Evolutionary conservation across 306 rosid genomes (phyloP), one percentile per base, ranked within the genome.

Genomic region (Aeschynomene evenia): DNA sequence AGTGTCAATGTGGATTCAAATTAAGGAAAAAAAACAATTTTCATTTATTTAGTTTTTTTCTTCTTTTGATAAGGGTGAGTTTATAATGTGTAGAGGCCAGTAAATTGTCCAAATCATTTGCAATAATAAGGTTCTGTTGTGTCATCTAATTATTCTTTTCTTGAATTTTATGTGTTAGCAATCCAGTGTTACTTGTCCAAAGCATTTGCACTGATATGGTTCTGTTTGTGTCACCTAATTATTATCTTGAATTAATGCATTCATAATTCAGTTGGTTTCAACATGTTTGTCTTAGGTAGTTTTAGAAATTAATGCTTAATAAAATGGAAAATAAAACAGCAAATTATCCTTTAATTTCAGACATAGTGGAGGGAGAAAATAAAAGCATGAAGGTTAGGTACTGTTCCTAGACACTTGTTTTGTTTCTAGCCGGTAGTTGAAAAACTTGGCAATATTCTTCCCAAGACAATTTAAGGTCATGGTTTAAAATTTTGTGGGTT

Each of bases 401-500:
- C 39, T 23, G 64, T 53, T 36, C 18, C 63, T 68, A 23, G 53
- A 54, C 63, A 55, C 3, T n/a, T 68, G 63, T 68, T 36, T 52
- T 68, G 24, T 37, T 68, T 68, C 39, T 36, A 68, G 16, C 9
- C 15, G 4, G 48, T 49, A 20, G 21, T 19, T 19, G 11, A 34
- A 29, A 20, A 33, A 15, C 19, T 19, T 19, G 15, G n/a, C 40
- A 68, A 22, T 52, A 28, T 9, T 68, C 19, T 52, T 36, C 46
- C 39, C 24, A 34, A 36, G 51, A 9, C 40, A 1, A 34, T 67
- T 52, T 22, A 50, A 50, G 51, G 37, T n/a, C 21, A 68, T 34
- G 73, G 19, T 22, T 39, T 40, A 9, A 14, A 9, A 37, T 51
- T 51, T 21, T 9, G 28, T 50, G 28, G 15, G 56, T 51, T 51